Conservation (phyloP, 306 rosid species). For the Datisca glomerata region DNA sequence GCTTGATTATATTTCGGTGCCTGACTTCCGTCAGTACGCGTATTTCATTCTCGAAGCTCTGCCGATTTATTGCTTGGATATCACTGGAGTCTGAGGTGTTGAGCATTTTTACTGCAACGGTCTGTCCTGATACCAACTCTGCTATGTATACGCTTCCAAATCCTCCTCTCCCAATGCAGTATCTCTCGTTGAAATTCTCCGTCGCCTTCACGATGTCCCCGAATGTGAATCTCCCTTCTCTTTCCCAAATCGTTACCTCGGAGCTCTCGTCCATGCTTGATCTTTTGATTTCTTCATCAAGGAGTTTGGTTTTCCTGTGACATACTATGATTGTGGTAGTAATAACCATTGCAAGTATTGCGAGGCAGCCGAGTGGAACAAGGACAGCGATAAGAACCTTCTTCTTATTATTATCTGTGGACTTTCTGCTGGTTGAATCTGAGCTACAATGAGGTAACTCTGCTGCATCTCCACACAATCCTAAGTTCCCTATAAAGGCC, state of each 20-base stretch:
- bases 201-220: background rate
- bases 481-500: background rate
- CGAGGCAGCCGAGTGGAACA: background rate
- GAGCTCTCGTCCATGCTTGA: background rate
- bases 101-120: background rate
- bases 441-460: background rate
- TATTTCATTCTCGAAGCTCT: constrained; percentile 2
- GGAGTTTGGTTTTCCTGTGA: background rate
- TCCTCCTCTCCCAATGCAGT: constrained; percentile 3
- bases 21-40: background rate
- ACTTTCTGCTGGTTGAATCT: background rate
- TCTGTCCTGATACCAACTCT: background rate
- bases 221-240: constrained; percentile 1
- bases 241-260: background rate
- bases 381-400: background rate
- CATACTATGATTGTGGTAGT: background rate
- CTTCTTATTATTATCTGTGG: background rate
- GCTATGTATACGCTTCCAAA: background rate
- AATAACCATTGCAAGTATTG: background rate
- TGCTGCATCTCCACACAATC: constrained; percentile 1
- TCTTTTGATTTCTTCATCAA: background rate
- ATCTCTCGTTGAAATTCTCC: background rate
- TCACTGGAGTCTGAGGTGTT: background rate
- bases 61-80: background rate
- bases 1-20: background rate